Evolutionary conservation across 257 asterid genomes (phyloP).

Genomic region (Solanum rostratum): DNA sequence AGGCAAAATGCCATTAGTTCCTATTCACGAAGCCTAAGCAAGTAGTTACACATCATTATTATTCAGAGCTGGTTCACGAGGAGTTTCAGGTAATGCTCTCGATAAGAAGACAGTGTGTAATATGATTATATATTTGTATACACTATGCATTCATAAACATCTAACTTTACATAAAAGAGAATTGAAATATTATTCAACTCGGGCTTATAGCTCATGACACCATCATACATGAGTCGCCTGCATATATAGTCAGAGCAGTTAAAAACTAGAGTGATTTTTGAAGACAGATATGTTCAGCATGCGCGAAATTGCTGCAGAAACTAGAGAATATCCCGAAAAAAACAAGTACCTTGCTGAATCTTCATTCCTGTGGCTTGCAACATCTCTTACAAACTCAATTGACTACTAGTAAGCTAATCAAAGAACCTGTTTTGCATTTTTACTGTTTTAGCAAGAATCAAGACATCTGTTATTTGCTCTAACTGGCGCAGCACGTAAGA

Average conservation of each 20-base stretch:
- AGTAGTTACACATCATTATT: background rate
- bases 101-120: background rate
- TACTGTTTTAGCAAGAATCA: background rate
- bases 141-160: background rate
- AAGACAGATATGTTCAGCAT: background rate
- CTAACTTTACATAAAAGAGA: background rate
- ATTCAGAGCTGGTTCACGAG: background rate
- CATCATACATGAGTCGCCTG: background rate
- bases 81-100: background rate
- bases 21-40: conserved; percentile 41
- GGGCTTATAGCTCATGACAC: background rate
- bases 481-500: background rate
- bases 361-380: too few relatives aligned
- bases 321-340: background rate
- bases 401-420: background rate
- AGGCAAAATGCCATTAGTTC: conserved; percentile 59
- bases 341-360: background rate
- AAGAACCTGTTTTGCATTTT: background rate
- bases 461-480: background rate
- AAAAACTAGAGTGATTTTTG: background rate
- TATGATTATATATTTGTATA: background rate
- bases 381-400: background rate
- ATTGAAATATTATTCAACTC: background rate
- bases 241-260: background rate
- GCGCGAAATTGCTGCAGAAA: background rate